These are phyloP conservation scores for Hypomyces rosellus DNA, from an alignment of 2,329 filamentous ascomycete species.

Conservation along the genomic window DNA sequence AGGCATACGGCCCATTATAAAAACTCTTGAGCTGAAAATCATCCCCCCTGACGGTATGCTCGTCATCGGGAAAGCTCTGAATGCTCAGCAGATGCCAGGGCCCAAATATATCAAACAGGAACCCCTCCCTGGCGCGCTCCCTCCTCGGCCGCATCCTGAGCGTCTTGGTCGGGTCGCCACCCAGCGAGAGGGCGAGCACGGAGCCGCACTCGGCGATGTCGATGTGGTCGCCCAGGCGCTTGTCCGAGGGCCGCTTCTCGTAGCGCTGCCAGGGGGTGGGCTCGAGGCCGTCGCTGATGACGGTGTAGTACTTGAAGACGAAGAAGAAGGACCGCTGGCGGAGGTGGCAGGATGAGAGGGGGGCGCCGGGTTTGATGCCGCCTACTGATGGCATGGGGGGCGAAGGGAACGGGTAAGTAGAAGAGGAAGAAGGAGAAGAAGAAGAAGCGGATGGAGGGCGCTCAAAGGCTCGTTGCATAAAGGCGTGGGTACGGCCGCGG, in stretches of 20 bases:
- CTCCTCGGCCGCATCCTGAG: slow-evolving; percentile 44
- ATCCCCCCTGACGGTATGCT: slow-evolving; percentile 48
- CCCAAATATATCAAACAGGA: slow-evolving; percentile 51
- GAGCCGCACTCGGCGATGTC: slow-evolving; percentile 54
- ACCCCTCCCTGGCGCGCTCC: slow-evolving; percentile 43
- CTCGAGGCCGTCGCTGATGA: slow-evolving; percentile 48
- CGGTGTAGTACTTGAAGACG: slow-evolving; percentile 59
- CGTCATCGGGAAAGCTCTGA: slow-evolving; percentile 54
- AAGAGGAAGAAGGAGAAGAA: slow-evolving; percentile 13
- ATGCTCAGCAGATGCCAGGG: slow-evolving; percentile 55
- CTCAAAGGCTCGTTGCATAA: slow-evolving; percentile 45
- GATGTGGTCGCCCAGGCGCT: slow-evolving; percentile 42
- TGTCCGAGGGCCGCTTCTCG: slow-evolving; percentile 38
- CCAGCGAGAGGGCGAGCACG: slow-evolving; percentile 51
- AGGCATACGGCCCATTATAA: slow-evolving; percentile 55
- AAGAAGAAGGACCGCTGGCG: slow-evolving; percentile 55
- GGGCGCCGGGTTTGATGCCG: slow-evolving; percentile 1
- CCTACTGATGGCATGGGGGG: slow-evolving; percentile 7
- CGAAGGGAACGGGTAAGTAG: slow-evolving; percentile 13
- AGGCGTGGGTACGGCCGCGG: slow-evolving; percentile 38
- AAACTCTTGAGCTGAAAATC: slow-evolving; percentile 48
- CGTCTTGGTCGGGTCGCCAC: slow-evolving; percentile 43
- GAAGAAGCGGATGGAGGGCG: slow-evolving; percentile 14
- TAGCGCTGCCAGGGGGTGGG: slow-evolving; percentile 56
- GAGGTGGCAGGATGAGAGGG: slow-evolving; percentile 26